Percentiles rank a stretch among this genome's conserved stretches.
These are phyloP conservation scores for Ulota crispa DNA, from an alignment of 225 moss, liverwort and hornwort species.

Conservation along the genomic window DNA sequence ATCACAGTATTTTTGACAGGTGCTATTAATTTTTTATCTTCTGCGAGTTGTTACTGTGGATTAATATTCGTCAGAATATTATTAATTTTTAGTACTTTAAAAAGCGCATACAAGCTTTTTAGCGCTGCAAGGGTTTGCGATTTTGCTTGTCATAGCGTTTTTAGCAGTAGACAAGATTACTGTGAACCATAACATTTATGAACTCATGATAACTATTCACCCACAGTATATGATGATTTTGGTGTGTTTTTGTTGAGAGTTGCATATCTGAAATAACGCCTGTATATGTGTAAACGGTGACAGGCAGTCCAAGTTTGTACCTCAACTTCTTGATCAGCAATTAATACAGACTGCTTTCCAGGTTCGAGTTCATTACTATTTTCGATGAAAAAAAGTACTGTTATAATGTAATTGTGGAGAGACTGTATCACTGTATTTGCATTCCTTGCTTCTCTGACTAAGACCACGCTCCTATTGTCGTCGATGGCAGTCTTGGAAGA, in stretches of 20 bases:
- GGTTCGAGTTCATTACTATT: conserved; percentile 35
- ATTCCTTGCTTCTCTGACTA: background rate
- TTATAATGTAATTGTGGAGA: background rate
- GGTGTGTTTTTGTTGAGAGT: background rate
- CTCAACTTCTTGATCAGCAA: conserved; percentile 53
- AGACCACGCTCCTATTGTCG: background rate
- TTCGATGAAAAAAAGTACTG: background rate
- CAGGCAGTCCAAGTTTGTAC: conserved; percentile 53
- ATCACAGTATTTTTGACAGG: too few species aligned
- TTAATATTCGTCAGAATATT: too few species aligned
- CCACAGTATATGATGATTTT: too few species aligned
- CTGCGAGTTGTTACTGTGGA: too few species aligned
- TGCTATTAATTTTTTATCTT: too few species aligned
- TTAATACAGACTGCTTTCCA: conserved; percentile 45
- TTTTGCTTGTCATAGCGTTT: too few species aligned
- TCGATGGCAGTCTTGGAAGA: conserved; percentile 72
- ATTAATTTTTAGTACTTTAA: too few species aligned
- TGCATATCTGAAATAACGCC: background rate
- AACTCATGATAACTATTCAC: too few species aligned
- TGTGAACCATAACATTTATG: too few species aligned
- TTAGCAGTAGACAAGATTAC: too few species aligned
- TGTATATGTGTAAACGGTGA: conserved; percentile 16
- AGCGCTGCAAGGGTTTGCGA: too few species aligned
- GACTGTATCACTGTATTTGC: background rate
- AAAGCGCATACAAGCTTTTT: too few species aligned